A percentile compares a stretch with the other conserved stretches of the same genome.
Evolutionary conservation across 2,329 filamentous ascomycete species (phyloP).

Genomic region (Helotiales sp.): DNA sequence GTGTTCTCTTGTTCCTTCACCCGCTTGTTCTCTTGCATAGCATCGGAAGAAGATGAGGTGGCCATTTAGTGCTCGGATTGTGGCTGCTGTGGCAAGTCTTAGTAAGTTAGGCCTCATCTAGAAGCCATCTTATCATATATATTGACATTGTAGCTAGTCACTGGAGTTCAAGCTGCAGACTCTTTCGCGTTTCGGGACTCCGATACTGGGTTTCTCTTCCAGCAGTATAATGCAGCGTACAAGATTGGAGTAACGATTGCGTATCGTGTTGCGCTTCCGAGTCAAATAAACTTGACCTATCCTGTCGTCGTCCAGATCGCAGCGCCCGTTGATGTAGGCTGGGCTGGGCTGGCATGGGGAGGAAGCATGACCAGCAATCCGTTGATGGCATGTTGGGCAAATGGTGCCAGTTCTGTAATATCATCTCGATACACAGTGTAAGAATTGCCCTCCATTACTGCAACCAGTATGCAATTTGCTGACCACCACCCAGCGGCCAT

Average conservation of each 20-base stretch:
- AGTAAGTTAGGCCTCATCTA: constrained; percentile 11
- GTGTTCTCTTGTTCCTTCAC: not conserved
- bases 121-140: not conserved
- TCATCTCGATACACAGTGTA: constrained; percentile 24
- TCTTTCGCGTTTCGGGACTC: constrained; percentile 20
- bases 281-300: constrained; percentile 16
- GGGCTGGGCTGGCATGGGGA: constrained; percentile 28
- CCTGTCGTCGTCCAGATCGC: constrained; percentile 27
- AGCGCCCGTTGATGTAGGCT: constrained; percentile 26
- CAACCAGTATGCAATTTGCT: not conserved
- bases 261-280: constrained; percentile 25
- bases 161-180: constrained; percentile 16
- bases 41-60: constrained; percentile 25
- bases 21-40: not conserved
- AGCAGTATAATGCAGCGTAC: constrained; percentile 20
- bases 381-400: constrained; percentile 24
- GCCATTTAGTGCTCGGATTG: constrained; percentile 18
- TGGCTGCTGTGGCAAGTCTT: constrained; percentile 16
- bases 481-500: constrained; percentile 4
- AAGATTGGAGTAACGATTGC: constrained; percentile 11
- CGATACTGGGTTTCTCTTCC: constrained; percentile 28
- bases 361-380: constrained; percentile 26
- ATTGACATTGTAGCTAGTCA: constrained; percentile 2
- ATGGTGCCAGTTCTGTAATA: constrained; percentile 16
- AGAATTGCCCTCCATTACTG: not conserved